Conservation (phyloP, 225 moss, liverwort and hornwort genomes). For the Rhytidiadelphus loreus region DNA sequence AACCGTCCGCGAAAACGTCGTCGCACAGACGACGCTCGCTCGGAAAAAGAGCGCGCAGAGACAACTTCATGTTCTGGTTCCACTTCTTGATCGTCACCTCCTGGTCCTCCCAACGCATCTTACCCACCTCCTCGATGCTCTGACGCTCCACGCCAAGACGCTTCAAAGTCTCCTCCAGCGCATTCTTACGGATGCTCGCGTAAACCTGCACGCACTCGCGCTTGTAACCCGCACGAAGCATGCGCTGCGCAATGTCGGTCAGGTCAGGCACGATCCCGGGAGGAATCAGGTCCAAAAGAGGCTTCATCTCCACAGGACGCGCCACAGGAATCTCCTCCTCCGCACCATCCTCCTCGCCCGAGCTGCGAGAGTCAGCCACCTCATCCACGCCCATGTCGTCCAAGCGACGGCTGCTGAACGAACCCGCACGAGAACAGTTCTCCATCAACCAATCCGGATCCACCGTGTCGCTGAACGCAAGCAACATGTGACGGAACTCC, state of each 20-base stretch:
- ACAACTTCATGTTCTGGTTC: slow-evolving; percentile 93
- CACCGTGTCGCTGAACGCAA: slow-evolving; percentile 72
- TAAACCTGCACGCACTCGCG: slow-evolving; percentile 90
- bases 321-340: slow-evolving; percentile 72
- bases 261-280: slow-evolving; percentile 70
- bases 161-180: slow-evolving; percentile 74
- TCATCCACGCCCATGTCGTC: slow-evolving; percentile 34
- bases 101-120: slow-evolving; percentile 79
- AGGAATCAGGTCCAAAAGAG: slow-evolving; percentile 69
- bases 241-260: slow-evolving; percentile 68
- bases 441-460: slow-evolving; percentile 96
- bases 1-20: slow-evolving; percentile 30
- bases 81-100: slow-evolving; percentile 89
- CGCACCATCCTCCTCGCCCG: slow-evolving; percentile 48
- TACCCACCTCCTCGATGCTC: slow-evolving; percentile 84
- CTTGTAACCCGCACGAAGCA: slow-evolving; percentile 65
- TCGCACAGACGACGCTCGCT: slow-evolving; percentile 83
- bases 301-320: slow-evolving; percentile 67
- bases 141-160: slow-evolving; percentile 77
- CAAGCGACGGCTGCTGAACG: slow-evolving; percentile 35
- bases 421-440: slow-evolving; percentile 53
- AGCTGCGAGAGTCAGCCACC: slow-evolving; percentile 8
- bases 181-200: slow-evolving; percentile 60
- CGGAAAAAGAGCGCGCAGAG: slow-evolving; percentile 74
- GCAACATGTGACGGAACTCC: slow-evolving; percentile 87